These are phyloP conservation scores for Basidiobolus heterosporus DNA, from an alignment of 371 early-diverging fungal genomes.

Conservation along the genomic window DNA sequence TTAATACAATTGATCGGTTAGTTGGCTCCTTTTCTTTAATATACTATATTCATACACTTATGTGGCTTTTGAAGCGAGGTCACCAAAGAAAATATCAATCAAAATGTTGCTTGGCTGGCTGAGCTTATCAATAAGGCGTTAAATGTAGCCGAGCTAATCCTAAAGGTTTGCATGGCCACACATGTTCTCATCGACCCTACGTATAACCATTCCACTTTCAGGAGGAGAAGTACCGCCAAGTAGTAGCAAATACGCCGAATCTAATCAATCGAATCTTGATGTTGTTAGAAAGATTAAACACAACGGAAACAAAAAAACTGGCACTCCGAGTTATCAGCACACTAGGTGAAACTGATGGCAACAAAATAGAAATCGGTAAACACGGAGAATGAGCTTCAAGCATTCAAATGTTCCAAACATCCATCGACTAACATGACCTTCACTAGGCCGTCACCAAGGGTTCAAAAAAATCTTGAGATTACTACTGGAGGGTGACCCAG, in stretches of 20 bases:
- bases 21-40: background rate
- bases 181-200: background rate
- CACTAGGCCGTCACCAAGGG: constrained; percentile 14
- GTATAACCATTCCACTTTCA: background rate
- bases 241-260: constrained; percentile 12
- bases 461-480: constrained; percentile 18
- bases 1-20: constrained; percentile 6
- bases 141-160: constrained; percentile 12
- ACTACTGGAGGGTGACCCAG: constrained; percentile 12
- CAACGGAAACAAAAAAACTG: constrained; percentile 12
- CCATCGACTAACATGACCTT: background rate
- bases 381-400: background rate
- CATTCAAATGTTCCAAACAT: background rate
- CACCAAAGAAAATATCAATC: background rate
- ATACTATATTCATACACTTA: background rate
- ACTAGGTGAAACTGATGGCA: constrained; percentile 19
- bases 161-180: constrained; percentile 10
- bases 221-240: constrained; percentile 18
- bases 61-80: background rate
- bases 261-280: constrained; percentile 13
- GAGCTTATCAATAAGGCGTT: constrained; percentile 13
- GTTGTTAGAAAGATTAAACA: constrained; percentile 12
- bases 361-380: constrained; percentile 20
- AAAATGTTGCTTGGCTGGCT: constrained; percentile 11
- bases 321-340: constrained; percentile 15